These are phyloP conservation scores for Mucor sp. DNA, from an alignment of 371 early-diverging fungal species.

Conservation along the genomic window DNA sequence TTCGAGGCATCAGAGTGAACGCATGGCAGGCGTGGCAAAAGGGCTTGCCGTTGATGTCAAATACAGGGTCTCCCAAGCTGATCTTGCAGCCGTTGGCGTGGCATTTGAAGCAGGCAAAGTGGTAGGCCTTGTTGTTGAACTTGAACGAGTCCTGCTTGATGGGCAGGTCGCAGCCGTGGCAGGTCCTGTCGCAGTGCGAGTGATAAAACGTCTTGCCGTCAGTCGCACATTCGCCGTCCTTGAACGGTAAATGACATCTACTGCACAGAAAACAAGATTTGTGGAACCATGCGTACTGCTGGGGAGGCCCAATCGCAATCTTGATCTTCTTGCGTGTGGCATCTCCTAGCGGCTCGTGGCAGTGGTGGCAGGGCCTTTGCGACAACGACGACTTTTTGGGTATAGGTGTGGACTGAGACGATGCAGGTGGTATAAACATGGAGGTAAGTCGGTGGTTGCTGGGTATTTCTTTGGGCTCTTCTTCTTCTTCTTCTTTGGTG, in stretches of 20 bases:
- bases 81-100: conserved; percentile 34
- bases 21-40: conserved; percentile 14
- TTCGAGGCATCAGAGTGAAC: neutral
- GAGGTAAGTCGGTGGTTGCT: neutral
- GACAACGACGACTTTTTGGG: conserved; percentile 3
- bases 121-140: conserved; percentile 20
- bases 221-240: conserved; percentile 57
- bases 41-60: conserved; percentile 14
- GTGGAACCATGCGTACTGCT: conserved; percentile 51
- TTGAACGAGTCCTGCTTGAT: conserved; percentile 15
- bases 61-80: conserved; percentile 13
- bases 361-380: conserved; percentile 27
- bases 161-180: conserved; percentile 12
- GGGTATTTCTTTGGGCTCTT: neutral
- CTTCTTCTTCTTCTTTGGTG: conserved; percentile 5
- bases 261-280: conserved; percentile 72
- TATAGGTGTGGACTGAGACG: neutral
- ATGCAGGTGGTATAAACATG: conserved; percentile 8
- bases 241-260: conserved; percentile 66
- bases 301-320: conserved; percentile 21
- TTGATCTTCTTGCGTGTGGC: conserved; percentile 26
- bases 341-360: conserved; percentile 27
- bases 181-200: conserved; percentile 31
- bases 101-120: conserved; percentile 25
- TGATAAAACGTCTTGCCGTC: conserved; percentile 54